phyloP scores from a whole-genome alignment of 306 rosid genomes.

The Pterocarpus macrocarpus region DNA sequence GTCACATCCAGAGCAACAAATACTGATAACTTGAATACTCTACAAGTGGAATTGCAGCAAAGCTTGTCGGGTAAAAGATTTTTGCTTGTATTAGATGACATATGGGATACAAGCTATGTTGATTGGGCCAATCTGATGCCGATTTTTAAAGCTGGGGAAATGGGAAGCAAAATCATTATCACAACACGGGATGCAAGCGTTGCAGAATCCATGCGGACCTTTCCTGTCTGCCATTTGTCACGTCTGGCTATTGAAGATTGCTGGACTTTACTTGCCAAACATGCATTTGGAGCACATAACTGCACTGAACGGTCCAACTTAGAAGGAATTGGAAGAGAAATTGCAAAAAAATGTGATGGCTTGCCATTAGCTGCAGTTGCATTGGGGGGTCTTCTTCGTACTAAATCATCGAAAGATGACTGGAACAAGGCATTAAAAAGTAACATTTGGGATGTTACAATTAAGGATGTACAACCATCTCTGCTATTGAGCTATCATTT shows the following conservation, averaged over 20 bases:
- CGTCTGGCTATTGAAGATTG: neutral
- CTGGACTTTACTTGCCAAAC: conserved; percentile 19
- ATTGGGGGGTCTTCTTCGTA: too few species aligned
- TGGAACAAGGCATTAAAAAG: neutral
- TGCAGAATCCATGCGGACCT: neutral
- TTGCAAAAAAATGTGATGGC: neutral
- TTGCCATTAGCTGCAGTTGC: too few species aligned
- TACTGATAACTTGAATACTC: neutral
- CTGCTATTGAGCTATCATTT: neutral
- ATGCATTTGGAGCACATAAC: neutral
- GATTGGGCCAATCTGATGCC: neutral
- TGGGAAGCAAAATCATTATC: conserved; percentile 20
- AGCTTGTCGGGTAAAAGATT: neutral
- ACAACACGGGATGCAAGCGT: conserved; percentile 1
- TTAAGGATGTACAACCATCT: neutral
- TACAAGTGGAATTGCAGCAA: conserved; percentile 9
- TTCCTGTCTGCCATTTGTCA: neutral
- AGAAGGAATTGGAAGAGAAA: neutral
- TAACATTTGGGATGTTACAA: neutral
- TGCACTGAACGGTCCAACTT: neutral
- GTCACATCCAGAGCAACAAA: neutral
- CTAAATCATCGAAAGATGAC: too few species aligned
- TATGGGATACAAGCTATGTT: neutral
- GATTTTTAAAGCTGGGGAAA: conserved; percentile 1
- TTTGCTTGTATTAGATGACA: conserved; percentile 21